Evolutionary conservation across 1,284 basidiomycete species (phyloP).

Genomic region (Sanghuangporus sanghuang): DNA sequence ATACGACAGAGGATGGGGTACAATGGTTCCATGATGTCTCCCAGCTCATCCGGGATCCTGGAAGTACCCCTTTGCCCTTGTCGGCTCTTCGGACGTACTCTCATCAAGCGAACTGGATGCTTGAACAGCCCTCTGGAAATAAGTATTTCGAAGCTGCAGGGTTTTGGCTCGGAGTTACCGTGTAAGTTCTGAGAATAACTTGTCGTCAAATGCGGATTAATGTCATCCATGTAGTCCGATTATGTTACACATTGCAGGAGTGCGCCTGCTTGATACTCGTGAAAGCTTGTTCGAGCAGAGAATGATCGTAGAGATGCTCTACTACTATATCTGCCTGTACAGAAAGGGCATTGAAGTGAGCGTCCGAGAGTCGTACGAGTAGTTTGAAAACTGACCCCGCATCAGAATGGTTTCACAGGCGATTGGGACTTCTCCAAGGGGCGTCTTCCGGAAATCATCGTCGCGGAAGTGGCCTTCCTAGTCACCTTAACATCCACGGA

Average conservation of each 20-base stretch:
- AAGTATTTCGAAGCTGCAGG: constrained; percentile 29
- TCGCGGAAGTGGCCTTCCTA: constrained; percentile 67
- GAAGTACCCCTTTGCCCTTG: constrained; percentile 61
- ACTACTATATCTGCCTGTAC: constrained; percentile 55
- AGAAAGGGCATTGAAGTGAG: constrained; percentile 44
- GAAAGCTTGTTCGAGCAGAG: constrained; percentile 56
- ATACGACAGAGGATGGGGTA: constrained; percentile 13
- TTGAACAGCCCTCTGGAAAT: constrained; percentile 37
- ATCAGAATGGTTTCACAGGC: constrained; percentile 19
- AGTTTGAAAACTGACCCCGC: background rate
- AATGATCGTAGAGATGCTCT: constrained; percentile 59
- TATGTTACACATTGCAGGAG: constrained; percentile 50
- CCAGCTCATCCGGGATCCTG: constrained; percentile 54
- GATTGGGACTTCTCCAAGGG: constrained; percentile 39
- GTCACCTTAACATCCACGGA: constrained; percentile 67
- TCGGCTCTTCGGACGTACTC: constrained; percentile 46
- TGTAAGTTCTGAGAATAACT: constrained; percentile 24
- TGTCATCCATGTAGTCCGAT: constrained; percentile 39
- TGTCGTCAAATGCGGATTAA: constrained; percentile 5
- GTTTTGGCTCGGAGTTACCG: constrained; percentile 31
- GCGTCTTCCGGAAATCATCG: constrained; percentile 55
- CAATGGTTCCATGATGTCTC: constrained; percentile 41
- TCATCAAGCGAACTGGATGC: constrained; percentile 40
- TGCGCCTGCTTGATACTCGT: constrained; percentile 52
- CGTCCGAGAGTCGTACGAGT: background rate